Conservation (phyloP, 805 yeast species). For the Spencermartinsiella europaea region DNA sequence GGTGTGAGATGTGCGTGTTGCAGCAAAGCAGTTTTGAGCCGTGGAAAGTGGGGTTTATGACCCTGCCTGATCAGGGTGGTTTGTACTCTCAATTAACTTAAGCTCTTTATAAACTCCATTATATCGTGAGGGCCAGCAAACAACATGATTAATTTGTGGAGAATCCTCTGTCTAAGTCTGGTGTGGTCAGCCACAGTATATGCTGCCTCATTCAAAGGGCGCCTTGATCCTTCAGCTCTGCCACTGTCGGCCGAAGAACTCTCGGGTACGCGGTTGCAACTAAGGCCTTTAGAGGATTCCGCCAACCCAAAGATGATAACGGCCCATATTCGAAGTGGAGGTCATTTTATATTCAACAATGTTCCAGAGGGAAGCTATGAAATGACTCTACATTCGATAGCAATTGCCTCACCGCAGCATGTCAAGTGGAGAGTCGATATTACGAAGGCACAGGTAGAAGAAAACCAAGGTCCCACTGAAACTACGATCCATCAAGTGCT, state of each 20-base stretch:
- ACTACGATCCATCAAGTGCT: slow-evolving; percentile 24
- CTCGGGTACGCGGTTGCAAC: slow-evolving; percentile 9
- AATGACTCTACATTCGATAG: slow-evolving; percentile 20
- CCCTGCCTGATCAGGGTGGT: no score
- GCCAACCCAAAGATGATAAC: not conserved
- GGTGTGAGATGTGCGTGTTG: no score
- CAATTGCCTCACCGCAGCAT: slow-evolving; percentile 11
- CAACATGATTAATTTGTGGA: no score
- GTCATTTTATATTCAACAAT: slow-evolving; percentile 23
- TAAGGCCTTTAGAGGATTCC: slow-evolving; percentile 2
- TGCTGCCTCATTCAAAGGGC: slow-evolving; percentile 17
- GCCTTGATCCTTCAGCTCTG: slow-evolving; percentile 10
- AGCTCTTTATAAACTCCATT: no score
- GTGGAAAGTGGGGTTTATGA: no score
- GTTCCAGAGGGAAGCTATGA: slow-evolving; percentile 25
- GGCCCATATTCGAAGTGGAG: slow-evolving; percentile 12
- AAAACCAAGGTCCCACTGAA: slow-evolving; percentile 17
- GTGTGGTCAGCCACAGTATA: not conserved
- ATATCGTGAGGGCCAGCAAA: no score
- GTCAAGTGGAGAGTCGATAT: slow-evolving; percentile 20
- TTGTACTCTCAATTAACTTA: no score
- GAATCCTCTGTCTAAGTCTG: no score
- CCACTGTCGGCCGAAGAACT: slow-evolving; percentile 14
- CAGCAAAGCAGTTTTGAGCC: no score
- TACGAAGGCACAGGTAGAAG: slow-evolving; percentile 16